phyloP scores from a whole-genome alignment of 2,329 filamentous ascomycete genomes.

The Aspergillus japonicus region DNA sequence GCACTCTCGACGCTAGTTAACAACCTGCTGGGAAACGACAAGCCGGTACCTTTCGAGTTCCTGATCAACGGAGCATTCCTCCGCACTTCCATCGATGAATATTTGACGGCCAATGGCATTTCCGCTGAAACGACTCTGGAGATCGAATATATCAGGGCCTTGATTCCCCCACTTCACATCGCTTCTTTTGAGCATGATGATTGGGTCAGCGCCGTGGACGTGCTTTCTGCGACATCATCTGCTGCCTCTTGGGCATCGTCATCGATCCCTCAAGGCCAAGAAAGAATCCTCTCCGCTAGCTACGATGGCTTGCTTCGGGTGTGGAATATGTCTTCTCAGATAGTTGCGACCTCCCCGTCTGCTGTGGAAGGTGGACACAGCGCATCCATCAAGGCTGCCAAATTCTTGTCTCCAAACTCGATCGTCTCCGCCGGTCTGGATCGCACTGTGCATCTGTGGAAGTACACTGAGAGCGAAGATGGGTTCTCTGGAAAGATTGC shows the following conservation, averaged over 20 bases:
- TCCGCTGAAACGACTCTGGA: slow-evolving; percentile 83
- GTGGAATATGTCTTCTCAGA: slow-evolving; percentile 85
- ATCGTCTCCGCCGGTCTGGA: slow-evolving; percentile 83
- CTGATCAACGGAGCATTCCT: slow-evolving; percentile 92
- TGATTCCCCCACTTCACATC: slow-evolving; percentile 84
- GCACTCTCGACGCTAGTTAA: slow-evolving; percentile 64
- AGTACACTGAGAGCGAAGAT: slow-evolving; percentile 69
- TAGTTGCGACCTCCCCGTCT: slow-evolving; percentile 72
- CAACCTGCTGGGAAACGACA: slow-evolving; percentile 56
- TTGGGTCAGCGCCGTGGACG: slow-evolving; percentile 87
- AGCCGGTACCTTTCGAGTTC: slow-evolving; percentile 71
- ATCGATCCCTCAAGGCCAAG: slow-evolving; percentile 53
- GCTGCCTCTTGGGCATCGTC: slow-evolving; percentile 59
- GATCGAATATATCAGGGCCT: slow-evolving; percentile 88
- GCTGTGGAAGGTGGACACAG: slow-evolving; percentile 69
- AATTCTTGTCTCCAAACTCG: slow-evolving; percentile 74
- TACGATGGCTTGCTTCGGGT: slow-evolving; percentile 87
- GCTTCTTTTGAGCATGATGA: slow-evolving; percentile 96
- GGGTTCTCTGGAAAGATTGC: slow-evolving; percentile 63
- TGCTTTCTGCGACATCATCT: slow-evolving; percentile 67
- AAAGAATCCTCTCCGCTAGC: slow-evolving; percentile 82
- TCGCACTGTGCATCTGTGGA: slow-evolving; percentile 84
- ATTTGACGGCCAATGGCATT: slow-evolving; percentile 79
- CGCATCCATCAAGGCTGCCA: slow-evolving; percentile 75
- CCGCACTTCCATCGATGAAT: slow-evolving; percentile 84